Evolutionary conservation across 2,329 filamentous ascomycete species (phyloP).

Genomic region (Aspergillus udagawae): DNA sequence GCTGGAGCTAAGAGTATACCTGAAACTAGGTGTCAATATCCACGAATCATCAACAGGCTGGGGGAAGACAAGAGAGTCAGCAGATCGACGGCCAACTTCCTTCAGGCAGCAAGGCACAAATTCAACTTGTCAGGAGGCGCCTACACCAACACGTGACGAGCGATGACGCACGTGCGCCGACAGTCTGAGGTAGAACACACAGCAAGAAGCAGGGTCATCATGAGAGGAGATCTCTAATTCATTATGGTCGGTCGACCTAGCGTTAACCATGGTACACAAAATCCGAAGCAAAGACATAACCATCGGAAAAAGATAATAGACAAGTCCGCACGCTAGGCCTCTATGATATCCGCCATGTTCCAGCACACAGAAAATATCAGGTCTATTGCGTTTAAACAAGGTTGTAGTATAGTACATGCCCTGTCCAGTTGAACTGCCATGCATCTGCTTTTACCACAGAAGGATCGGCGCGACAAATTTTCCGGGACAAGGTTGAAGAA

Average conservation of each 20-base stretch:
- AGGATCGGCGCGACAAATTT: conserved; percentile 12
- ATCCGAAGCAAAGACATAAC: conserved; percentile 15
- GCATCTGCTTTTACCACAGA: conserved; percentile 21
- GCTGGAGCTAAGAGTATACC: neutral
- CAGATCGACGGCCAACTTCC: neutral
- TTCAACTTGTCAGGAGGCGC: neutral
- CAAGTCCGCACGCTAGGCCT: conserved; percentile 16
- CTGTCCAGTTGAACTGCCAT: conserved; percentile 21
- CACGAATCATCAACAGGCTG: neutral
- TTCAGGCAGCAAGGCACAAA: neutral
- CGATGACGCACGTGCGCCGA: neutral
- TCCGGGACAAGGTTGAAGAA: conserved; percentile 18
- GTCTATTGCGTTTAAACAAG: conserved; percentile 34
- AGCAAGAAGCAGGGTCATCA: conserved; percentile 5
- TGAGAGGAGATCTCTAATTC: conserved; percentile 25
- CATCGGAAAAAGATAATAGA: conserved; percentile 11
- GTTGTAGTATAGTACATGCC: conserved; percentile 38
- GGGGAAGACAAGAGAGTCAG: neutral
- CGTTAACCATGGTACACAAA: conserved; percentile 22
- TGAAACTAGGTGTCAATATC: neutral
- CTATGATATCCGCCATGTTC: conserved; percentile 23
- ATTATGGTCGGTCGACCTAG: conserved; percentile 20
- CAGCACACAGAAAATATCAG: conserved; percentile 21
- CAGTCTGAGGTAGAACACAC: no score
- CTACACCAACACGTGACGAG: neutral